phyloP scores from a whole-genome alignment of 2,329 filamentous ascomycete genomes.

The Botrytis medusae region DNA sequence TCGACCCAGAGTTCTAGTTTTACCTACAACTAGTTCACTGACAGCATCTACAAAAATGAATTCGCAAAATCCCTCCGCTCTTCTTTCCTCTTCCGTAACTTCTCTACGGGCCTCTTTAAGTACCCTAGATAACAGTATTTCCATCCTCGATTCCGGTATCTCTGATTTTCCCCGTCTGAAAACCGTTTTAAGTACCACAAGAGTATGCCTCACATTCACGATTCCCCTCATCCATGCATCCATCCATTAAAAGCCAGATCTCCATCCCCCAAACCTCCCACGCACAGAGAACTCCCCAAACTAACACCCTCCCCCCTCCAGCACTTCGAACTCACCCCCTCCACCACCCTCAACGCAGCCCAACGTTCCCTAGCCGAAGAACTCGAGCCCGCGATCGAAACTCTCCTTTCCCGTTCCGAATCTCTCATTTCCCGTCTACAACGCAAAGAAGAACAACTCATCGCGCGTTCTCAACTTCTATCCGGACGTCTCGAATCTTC shows the following conservation, averaged over 20 bases:
- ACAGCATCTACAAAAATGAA: neutral
- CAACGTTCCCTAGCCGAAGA: constrained; percentile 66
- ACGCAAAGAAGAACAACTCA: constrained; percentile 62
- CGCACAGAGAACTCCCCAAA: neutral
- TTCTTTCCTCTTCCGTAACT: constrained; percentile 33
- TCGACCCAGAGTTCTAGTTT: neutral
- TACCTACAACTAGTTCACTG: neutral
- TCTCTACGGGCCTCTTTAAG: constrained; percentile 42
- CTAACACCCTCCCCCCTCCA: constrained; percentile 38
- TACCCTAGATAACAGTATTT: constrained; percentile 42
- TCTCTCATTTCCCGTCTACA: constrained; percentile 66
- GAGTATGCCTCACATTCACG: constrained; percentile 33
- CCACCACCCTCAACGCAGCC: constrained; percentile 61
- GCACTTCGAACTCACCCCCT: constrained; percentile 73
- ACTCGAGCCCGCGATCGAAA: constrained; percentile 69
- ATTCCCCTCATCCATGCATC: neutral
- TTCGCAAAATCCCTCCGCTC: constrained; percentile 7
- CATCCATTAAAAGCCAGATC: neutral
- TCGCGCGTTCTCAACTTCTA: constrained; percentile 65
- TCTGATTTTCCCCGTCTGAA: constrained; percentile 41
- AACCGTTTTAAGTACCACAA: constrained; percentile 40
- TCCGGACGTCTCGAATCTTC: constrained; percentile 55
- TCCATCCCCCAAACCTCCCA: neutral
- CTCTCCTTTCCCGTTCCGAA: constrained; percentile 61
- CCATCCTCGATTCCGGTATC: constrained; percentile 41